Conservation (phyloP, 768 basidiomycete genomes). For the Psilocybe cyanescens region DNA sequence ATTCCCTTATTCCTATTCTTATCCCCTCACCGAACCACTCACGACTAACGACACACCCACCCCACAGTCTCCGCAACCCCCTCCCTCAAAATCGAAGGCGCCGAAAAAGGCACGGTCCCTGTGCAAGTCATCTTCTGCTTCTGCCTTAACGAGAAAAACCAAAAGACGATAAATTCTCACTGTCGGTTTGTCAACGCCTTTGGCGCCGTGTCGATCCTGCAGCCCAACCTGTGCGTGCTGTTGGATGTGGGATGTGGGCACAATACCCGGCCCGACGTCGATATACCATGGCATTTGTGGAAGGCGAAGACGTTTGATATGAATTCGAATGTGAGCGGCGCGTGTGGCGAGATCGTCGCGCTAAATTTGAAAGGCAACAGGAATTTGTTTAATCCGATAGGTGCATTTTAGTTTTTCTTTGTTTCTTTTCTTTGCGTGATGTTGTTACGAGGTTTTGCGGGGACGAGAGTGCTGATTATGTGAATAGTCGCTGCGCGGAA, state of each 20-base stretch:
- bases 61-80: slow-evolving; percentile 79
- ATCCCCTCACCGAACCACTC: slow-evolving; percentile 67
- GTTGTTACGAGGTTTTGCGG: slow-evolving; percentile 71
- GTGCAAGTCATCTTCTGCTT: slow-evolving; percentile 81
- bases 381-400: no score
- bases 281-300: slow-evolving; percentile 95
- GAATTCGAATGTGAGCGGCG: slow-evolving; percentile 43
- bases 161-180: slow-evolving; percentile 96
- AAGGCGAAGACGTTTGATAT: slow-evolving; percentile 54
- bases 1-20: slow-evolving; percentile 29
- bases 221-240: slow-evolving; percentile 90
- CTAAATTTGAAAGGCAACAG: no score
- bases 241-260: no score
- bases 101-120: slow-evolving; percentile 81
- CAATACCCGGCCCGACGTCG: slow-evolving; percentile 63
- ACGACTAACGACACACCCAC: no score
- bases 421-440: slow-evolving; percentile 53
- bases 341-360: no score
- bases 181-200: slow-evolving; percentile 96
- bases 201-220: slow-evolving; percentile 60
- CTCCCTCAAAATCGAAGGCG: slow-evolving; percentile 78
- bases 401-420: no score
- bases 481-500: slow-evolving; percentile 81
- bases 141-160: slow-evolving; percentile 90
- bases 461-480: slow-evolving; percentile 77